Conservation (phyloP, 352 stramenopile species). For the Phytophthora brassicae region DNA sequence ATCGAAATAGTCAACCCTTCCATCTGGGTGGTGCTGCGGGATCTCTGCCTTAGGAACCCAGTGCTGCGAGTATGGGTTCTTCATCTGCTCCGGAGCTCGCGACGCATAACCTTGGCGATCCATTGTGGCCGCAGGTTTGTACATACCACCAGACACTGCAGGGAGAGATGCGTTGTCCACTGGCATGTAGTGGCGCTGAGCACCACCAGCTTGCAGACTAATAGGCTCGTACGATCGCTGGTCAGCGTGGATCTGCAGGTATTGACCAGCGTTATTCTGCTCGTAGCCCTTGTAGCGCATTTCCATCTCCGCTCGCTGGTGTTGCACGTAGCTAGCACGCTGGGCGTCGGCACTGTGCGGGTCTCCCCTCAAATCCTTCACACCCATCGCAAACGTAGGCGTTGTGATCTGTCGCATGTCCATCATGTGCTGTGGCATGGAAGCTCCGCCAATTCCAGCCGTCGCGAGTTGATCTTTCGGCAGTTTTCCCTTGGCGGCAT, state of each 20-base stretch:
- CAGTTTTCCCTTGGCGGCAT: slow-evolving; percentile 69
- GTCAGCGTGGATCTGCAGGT: slow-evolving; percentile 73
- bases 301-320: slow-evolving; percentile 68
- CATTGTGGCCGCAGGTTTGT: slow-evolving; percentile 42
- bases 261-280: slow-evolving; percentile 47
- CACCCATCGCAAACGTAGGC: slow-evolving; percentile 45
- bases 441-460: slow-evolving; percentile 9
- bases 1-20: slow-evolving; percentile 70
- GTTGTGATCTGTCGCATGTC: slow-evolving; percentile 83
- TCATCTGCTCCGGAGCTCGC: slow-evolving; percentile 39
- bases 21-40: slow-evolving; percentile 39
- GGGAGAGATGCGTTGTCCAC: slow-evolving; percentile 50
- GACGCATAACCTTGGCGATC: slow-evolving; percentile 36
- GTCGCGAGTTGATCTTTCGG: slow-evolving; percentile 48
- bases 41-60: slow-evolving; percentile 61
- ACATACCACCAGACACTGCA: slow-evolving; percentile 51
- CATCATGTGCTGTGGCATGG: slow-evolving; percentile 68
- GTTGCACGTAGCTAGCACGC: slow-evolving; percentile 47
- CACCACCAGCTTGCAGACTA: slow-evolving; percentile 37
- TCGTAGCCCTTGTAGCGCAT: slow-evolving; percentile 82
- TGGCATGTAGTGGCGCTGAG: slow-evolving; percentile 51
- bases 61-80: slow-evolving; percentile 66
- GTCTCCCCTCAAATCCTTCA: slow-evolving; percentile 48
- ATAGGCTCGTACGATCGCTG: slow-evolving; percentile 79
- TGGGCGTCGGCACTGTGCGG: too few relatives aligned